phyloP scores from a whole-genome alignment of 2,329 filamentous ascomycete species.

The Microcyclospora pomicola region DNA sequence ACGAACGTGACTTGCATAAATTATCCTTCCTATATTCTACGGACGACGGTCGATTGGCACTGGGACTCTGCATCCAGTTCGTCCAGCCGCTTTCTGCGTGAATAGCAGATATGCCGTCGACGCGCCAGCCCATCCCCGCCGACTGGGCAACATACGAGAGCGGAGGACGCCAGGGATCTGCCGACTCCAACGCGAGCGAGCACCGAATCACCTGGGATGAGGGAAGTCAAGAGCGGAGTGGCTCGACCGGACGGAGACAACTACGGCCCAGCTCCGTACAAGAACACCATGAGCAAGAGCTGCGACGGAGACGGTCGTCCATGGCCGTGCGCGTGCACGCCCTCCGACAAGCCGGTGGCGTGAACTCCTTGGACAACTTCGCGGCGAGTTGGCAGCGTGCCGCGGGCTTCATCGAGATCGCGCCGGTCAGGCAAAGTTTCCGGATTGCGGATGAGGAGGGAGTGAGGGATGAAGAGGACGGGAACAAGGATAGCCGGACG shows the following conservation, averaged over 20 bases:
- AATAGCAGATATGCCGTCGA: constrained; percentile 12
- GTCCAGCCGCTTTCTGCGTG: no score
- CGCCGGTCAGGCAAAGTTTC: constrained; percentile 65
- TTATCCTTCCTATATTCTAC: no score
- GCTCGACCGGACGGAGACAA: constrained; percentile 1
- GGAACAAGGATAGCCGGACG: constrained; percentile 20
- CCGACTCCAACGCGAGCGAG: constrained; percentile 21
- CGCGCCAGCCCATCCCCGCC: constrained; percentile 23
- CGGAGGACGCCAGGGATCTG: constrained; percentile 27
- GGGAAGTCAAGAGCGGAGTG: constrained; percentile 12
- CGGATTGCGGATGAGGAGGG: constrained; percentile 39
- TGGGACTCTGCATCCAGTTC: no score
- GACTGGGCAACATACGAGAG: constrained; percentile 34
- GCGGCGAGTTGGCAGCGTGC: constrained; percentile 85
- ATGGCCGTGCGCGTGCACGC: constrained; percentile 37
- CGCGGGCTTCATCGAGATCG: constrained; percentile 74
- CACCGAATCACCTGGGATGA: constrained; percentile 18
- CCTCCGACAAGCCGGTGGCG: constrained; percentile 61
- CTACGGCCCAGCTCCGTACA: constrained; percentile 8
- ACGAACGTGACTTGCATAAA: no score
- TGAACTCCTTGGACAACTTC: constrained; percentile 91
- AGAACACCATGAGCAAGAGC: constrained; percentile 11
- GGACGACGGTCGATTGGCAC: no score
- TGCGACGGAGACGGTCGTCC: constrained; percentile 32
- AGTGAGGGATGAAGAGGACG: constrained; percentile 36